Evolutionary conservation across 495 filamentous ascomycete genomes (phyloP).

Genomic region (Penicillium steckii): DNA sequence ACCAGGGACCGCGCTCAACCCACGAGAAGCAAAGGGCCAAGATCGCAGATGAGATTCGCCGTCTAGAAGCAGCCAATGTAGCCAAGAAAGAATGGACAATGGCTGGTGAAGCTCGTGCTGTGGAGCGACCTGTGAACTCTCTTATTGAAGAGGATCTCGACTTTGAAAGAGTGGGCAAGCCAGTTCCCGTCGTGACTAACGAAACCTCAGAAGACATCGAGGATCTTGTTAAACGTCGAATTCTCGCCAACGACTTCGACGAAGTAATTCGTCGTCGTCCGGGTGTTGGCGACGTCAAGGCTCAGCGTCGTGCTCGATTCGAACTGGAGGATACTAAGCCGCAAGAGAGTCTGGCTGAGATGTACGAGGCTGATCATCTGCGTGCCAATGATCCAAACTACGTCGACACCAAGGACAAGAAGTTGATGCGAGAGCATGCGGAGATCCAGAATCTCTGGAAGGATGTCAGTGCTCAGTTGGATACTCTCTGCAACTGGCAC

Average conservation of each 20-base stretch:
- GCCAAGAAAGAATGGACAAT: constrained; percentile 91
- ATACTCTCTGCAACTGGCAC: constrained; percentile 89
- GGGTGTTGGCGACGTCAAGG: constrained; percentile 36
- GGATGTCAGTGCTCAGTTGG: constrained; percentile 75
- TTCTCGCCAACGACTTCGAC: constrained; percentile 88
- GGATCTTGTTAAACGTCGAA: constrained; percentile 89
- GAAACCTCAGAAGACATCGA: constrained; percentile 92
- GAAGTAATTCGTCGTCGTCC: constrained; percentile 85
- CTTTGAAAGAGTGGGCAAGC: constrained; percentile 94
- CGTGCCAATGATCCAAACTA: constrained; percentile 74
- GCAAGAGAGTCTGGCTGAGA: constrained; percentile 81
- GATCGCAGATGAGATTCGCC: constrained; percentile 83
- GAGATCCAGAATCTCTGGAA: constrained; percentile 85
- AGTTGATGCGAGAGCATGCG: constrained; percentile 75
- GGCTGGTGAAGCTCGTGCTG: constrained; percentile 81
- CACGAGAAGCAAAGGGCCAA: constrained; percentile 86
- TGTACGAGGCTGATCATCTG: constrained; percentile 92
- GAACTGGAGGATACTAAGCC: constrained; percentile 87
- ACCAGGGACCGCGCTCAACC: constrained; percentile 63
- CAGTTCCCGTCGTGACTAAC: constrained; percentile 90
- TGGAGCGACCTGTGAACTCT: constrained; percentile 82
- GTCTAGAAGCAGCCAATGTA: constrained; percentile 83
- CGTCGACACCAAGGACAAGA: constrained; percentile 77
- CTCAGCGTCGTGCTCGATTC: constrained; percentile 64
- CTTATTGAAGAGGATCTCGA: constrained; percentile 93